These are phyloP conservation scores for Apostasia shenzhenica DNA, from an alignment of 106 monocot genomes.

Conservation along the genomic window DNA sequence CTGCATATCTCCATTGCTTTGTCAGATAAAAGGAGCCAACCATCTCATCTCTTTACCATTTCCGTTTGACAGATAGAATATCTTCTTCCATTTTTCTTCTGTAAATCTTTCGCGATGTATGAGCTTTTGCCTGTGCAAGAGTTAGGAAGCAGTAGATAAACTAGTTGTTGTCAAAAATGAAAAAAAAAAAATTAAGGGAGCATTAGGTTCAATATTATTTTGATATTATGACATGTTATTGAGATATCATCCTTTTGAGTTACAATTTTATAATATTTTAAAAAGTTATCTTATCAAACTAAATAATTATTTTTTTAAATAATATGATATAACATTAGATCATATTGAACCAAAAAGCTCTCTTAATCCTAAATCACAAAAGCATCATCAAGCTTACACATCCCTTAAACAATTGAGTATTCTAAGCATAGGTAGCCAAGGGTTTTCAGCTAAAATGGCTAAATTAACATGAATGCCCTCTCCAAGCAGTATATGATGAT, in stretches of 20 bases:
- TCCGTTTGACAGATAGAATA: slow-evolving; percentile 88
- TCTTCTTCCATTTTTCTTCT: slow-evolving; percentile 90
- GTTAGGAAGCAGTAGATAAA: background rate
- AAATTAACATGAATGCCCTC: no score
- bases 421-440: no score
- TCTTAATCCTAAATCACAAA: no score
- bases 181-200: no score
- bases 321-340: no score
- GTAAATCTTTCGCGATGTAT: slow-evolving; percentile 64
- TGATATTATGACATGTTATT: background rate
- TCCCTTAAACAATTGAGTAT: no score
- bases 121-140: slow-evolving; percentile 68
- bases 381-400: no score
- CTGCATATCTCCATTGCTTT: background rate
- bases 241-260: background rate
- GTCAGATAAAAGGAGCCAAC: slow-evolving; percentile 76
- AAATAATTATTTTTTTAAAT: background rate
- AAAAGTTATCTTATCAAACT: background rate
- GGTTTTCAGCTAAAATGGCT: no score
- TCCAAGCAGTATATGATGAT: no score
- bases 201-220: background rate
- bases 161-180: background rate
- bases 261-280: background rate
- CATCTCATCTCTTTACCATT: slow-evolving; percentile 95
- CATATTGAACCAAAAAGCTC: no score